A percentile compares a stretch with the other conserved stretches of the same genome.
phyloP scores from a whole-genome alignment of 1,139 yeast species.

The Sugiyamaella paludigena region DNA sequence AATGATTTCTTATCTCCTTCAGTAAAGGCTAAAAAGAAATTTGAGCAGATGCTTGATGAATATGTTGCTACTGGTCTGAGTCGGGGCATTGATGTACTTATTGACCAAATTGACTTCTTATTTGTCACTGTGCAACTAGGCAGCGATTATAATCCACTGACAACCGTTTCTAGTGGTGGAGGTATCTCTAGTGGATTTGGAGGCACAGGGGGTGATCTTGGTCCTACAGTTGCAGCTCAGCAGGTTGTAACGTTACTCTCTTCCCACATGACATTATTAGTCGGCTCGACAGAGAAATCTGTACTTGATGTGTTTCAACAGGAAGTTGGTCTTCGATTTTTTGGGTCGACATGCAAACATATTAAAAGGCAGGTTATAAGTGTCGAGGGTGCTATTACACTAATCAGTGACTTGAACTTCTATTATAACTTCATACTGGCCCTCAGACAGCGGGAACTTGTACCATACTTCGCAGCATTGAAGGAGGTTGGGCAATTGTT shows the following conservation, averaged over 20 bases:
- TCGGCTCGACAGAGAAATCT: constrained; percentile 82
- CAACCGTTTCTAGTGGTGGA: constrained; percentile 18
- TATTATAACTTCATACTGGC: constrained; percentile 69
- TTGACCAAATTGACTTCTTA: constrained; percentile 66
- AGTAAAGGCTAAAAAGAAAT: constrained; percentile 71
- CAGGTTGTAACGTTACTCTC: constrained; percentile 61
- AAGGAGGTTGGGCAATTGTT: constrained; percentile 83
- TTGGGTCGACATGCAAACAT: constrained; percentile 70
- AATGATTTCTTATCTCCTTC: constrained; percentile 81
- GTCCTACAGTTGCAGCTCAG: constrained; percentile 70
- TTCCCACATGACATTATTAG: constrained; percentile 71
- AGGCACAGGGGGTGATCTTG: constrained; percentile 40
- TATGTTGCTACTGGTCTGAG: constrained; percentile 91
- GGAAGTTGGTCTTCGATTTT: constrained; percentile 87
- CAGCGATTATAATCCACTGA: constrained; percentile 50
- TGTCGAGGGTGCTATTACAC: constrained; percentile 74
- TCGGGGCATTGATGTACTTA: constrained; percentile 82
- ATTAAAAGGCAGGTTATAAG: constrained; percentile 69
- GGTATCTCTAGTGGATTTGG: constrained; percentile 8
- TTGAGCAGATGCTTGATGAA: constrained; percentile 80
- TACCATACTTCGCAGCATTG: constrained; percentile 76
- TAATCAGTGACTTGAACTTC: constrained; percentile 57
- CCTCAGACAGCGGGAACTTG: constrained; percentile 63
- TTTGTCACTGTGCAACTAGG: constrained; percentile 52
- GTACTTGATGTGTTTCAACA: constrained; percentile 91